phyloP scores from a whole-genome alignment of 164 flowering plant species.

The Chloranthus sessilifolius region DNA sequence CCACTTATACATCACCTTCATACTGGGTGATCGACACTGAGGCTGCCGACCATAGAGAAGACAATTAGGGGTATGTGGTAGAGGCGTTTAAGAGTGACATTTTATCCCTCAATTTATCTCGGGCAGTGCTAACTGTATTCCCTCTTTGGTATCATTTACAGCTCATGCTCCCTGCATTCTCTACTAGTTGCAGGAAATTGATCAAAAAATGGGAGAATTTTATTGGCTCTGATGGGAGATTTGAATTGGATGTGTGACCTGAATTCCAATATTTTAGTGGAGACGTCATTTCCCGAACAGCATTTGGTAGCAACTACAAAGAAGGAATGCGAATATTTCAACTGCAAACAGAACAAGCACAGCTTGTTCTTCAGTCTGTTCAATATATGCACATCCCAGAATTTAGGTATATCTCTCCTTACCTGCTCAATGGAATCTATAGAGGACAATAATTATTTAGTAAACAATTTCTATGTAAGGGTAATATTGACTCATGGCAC shows the following conservation, averaged over 20 bases:
- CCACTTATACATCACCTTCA: no score
- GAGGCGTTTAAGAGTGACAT: no score
- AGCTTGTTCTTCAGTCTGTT: not conserved
- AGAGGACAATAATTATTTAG: no score
- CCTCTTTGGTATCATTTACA: no score
- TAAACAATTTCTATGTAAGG: no score
- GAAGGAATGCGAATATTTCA: conserved; percentile 17
- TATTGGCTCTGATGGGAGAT: not conserved
- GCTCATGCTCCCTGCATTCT: conserved; percentile 15
- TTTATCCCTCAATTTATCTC: no score
- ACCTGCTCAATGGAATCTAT: no score
- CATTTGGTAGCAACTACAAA: conserved; percentile 19
- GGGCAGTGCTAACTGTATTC: no score
- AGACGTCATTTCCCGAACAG: conserved; percentile 17
- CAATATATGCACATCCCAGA: not conserved
- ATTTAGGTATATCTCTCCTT: not conserved
- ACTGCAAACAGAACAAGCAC: conserved; percentile 10
- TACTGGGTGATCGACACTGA: no score
- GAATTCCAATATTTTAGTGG: conserved; percentile 10
- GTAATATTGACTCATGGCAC: no score
- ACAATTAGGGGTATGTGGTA: no score
- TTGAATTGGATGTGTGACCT: conserved; percentile 22
- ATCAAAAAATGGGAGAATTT: conserved; percentile 11
- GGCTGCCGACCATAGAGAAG: no score
- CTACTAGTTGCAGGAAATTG: conserved; percentile 8